Percentiles rank a stretch among this genome's conserved stretches.
These are phyloP conservation scores for Carex parvula DNA, from an alignment of 176 grass and related monocot species.

Conservation along the genomic window DNA sequence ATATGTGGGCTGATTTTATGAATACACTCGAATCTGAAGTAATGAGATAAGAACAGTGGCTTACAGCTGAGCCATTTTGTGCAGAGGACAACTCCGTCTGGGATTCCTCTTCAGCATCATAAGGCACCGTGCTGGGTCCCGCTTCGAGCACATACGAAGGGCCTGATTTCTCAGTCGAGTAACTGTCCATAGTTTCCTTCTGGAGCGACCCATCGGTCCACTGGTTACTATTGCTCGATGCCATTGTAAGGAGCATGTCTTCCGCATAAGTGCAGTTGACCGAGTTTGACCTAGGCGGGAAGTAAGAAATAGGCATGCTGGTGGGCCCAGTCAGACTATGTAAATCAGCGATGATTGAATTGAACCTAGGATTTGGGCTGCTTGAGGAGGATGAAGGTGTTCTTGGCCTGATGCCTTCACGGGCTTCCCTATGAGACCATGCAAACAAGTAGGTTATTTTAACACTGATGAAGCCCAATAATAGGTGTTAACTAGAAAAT, in stretches of 20 bases:
- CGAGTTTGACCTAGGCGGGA: background rate
- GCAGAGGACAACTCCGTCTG: background rate
- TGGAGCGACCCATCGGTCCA: background rate
- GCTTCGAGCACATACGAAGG: background rate
- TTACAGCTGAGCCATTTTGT: slow-evolving; percentile 31
- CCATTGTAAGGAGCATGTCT: slow-evolving; percentile 6
- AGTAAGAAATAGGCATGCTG: slow-evolving; percentile 10
- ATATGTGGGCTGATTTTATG: no score
- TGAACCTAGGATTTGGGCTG: slow-evolving; percentile 34
- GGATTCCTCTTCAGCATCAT: slow-evolving; percentile 22
- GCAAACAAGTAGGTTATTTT: background rate
- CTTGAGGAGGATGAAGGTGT: slow-evolving; percentile 33
- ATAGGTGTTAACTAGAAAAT: background rate
- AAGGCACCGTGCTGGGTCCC: background rate
- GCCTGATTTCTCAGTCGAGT: background rate
- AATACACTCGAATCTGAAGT: background rate
- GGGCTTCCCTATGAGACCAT: slow-evolving; percentile 33
- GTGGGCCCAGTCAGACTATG: slow-evolving; percentile 21
- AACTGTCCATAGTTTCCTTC: background rate
- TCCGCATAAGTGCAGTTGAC: slow-evolving; percentile 14
- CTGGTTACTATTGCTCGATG: background rate
- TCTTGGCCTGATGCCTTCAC: slow-evolving; percentile 30
- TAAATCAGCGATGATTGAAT: slow-evolving; percentile 16
- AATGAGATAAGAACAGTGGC: background rate
- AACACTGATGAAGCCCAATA: background rate